Evolutionary conservation across 2,329 filamentous ascomycete species (phyloP).

Genomic region (Atkinsonella texensis): DNA sequence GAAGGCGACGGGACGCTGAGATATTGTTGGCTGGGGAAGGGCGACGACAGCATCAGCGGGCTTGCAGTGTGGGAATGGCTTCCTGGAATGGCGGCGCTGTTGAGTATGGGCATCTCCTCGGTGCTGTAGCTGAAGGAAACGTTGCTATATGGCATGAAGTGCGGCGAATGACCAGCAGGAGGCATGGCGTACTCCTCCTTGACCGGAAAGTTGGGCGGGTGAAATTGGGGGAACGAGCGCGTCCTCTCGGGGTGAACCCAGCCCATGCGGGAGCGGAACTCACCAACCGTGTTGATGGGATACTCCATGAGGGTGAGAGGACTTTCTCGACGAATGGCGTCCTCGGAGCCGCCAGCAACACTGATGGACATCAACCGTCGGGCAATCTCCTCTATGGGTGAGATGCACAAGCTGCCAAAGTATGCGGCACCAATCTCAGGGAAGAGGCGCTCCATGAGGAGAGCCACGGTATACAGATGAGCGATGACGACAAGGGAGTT

Average conservation of each 20-base stretch:
- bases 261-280: constrained; percentile 58
- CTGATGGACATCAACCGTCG: constrained; percentile 60
- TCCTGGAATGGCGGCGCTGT: constrained; percentile 31
- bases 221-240: constrained; percentile 48
- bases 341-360: constrained; percentile 42
- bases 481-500: constrained; percentile 74
- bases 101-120: constrained; percentile 47
- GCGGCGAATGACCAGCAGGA: constrained; percentile 11
- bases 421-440: constrained; percentile 85
- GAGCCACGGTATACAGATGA: constrained; percentile 80
- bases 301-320: constrained; percentile 59
- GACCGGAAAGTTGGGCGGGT: constrained; percentile 41
- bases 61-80: constrained; percentile 36
- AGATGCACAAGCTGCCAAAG: constrained; percentile 67
- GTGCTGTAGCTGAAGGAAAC: constrained; percentile 52
- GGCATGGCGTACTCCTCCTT: constrained; percentile 30
- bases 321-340: constrained; percentile 39
- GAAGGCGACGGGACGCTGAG: constrained; percentile 52
- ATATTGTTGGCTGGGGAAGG: constrained; percentile 43
- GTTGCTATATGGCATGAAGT: constrained; percentile 43
- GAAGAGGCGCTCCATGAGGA: constrained; percentile 82
- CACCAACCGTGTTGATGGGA: constrained; percentile 54
- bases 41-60: constrained; percentile 44
- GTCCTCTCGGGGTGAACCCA: constrained; percentile 50
- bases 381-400: constrained; percentile 78